These are phyloP conservation scores for Epichloe typhina DNA, from an alignment of 2,329 filamentous ascomycete species.

Conservation along the genomic window DNA sequence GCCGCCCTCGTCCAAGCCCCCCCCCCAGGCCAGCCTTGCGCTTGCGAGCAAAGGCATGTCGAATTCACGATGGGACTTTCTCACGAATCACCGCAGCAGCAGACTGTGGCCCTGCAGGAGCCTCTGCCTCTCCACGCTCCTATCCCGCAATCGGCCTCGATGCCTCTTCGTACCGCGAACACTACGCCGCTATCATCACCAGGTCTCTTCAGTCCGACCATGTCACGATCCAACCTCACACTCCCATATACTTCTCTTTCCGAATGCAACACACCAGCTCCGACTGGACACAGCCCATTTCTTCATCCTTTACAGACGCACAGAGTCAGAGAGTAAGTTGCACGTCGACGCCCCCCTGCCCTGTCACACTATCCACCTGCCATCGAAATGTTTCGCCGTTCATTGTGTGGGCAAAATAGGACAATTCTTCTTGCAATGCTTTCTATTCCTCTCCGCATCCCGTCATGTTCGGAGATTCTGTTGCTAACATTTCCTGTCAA, in stretches of 20 bases:
- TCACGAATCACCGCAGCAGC: slow-evolving; percentile 4
- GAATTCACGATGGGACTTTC: slow-evolving; percentile 9
- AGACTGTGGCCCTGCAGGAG: slow-evolving; percentile 1
- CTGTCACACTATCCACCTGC: background rate
- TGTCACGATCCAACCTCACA: slow-evolving; percentile 26
- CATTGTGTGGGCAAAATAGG: too few species aligned
- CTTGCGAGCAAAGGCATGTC: slow-evolving; percentile 8
- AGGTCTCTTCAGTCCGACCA: slow-evolving; percentile 44
- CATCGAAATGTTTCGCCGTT: background rate
- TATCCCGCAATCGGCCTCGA: slow-evolving; percentile 22
- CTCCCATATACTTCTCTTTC: slow-evolving; percentile 30
- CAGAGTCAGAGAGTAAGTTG: slow-evolving; percentile 61
- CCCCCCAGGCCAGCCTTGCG: slow-evolving; percentile 4
- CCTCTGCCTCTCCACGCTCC: slow-evolving; percentile 17
- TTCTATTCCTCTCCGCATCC: background rate
- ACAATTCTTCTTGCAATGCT: background rate
- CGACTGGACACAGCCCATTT: slow-evolving; percentile 41
- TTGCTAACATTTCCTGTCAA: slow-evolving; percentile 17
- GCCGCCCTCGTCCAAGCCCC: background rate
- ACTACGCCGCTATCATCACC: slow-evolving; percentile 49
- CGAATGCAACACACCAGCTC: slow-evolving; percentile 40
- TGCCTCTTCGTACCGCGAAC: slow-evolving; percentile 34
- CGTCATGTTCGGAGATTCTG: background rate
- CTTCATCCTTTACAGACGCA: slow-evolving; percentile 60
- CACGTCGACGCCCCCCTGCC: background rate